phyloP scores from a whole-genome alignment of 2,329 filamentous ascomycete genomes.

The Aspergillus sp. region DNA sequence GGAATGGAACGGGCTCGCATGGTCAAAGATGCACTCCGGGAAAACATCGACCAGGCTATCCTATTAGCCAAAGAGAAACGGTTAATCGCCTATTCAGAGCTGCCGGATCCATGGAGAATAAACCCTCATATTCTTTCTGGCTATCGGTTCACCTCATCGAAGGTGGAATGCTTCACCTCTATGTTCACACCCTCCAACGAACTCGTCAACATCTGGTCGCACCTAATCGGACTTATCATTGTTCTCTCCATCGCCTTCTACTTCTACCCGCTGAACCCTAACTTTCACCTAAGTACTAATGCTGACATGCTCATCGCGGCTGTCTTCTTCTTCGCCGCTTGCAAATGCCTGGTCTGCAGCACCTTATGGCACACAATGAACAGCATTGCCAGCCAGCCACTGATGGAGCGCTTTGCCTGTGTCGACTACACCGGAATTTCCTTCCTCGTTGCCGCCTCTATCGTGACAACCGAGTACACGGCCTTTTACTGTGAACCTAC shows the following conservation, averaged over 20 bases:
- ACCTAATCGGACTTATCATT: constrained; percentile 82
- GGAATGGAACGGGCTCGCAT: constrained; percentile 78
- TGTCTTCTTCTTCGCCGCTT: constrained; percentile 93
- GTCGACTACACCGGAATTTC: constrained; percentile 99
- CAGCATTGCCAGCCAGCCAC: constrained; percentile 82
- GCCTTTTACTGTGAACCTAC: constrained; percentile 96
- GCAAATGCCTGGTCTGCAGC: constrained; percentile 91
- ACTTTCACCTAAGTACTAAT: constrained; percentile 83
- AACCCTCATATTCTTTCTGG: constrained; percentile 91
- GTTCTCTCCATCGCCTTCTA: constrained; percentile 90
- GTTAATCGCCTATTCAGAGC: constrained; percentile 82
- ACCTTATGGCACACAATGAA: constrained; percentile 99
- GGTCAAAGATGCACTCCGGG: constrained; percentile 77
- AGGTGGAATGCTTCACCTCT: constrained; percentile 82
- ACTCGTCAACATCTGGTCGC: constrained; percentile 96
- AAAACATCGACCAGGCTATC: constrained; percentile 79
- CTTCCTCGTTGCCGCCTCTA: constrained; percentile 85
- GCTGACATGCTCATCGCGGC: constrained; percentile 88
- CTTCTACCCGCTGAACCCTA: constrained; percentile 85
- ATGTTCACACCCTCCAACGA: constrained; percentile 88
- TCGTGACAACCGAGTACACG: constrained; percentile 97
- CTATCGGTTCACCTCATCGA: constrained; percentile 91
- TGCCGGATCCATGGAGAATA: constrained; percentile 88
- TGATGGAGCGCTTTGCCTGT: constrained; percentile 94
- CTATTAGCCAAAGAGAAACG: constrained; percentile 73